phyloP scores from a whole-genome alignment of 768 basidiomycete species.

The Pisolithus tinctorius region DNA sequence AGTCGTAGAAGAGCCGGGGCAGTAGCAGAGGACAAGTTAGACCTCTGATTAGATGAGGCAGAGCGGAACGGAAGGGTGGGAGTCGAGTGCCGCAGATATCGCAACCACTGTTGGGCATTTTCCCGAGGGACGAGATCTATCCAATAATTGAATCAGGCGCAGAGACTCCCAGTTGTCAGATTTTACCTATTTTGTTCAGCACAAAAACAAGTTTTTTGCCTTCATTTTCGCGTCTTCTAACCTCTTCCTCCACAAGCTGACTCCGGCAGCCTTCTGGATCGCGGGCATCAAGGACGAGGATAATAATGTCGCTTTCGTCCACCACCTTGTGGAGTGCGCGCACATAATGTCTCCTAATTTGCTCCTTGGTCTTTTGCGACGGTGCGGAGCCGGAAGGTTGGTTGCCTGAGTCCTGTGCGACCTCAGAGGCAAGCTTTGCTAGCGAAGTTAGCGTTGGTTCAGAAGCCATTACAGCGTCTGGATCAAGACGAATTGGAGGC shows the following conservation, averaged over 20 bases:
- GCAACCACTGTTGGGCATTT: conserved; percentile 87
- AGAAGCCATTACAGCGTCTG: conserved; percentile 63
- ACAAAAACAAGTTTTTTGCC: conserved; percentile 92
- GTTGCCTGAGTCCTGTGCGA: conserved; percentile 4
- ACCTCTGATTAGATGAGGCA: conserved; percentile 66
- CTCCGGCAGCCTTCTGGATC: conserved; percentile 95
- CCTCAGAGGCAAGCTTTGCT: conserved; percentile 41
- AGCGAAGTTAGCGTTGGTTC: conserved; percentile 65
- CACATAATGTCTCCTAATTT: conserved; percentile 66
- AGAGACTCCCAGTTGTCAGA: neutral
- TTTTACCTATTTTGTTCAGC: conserved; percentile 91
- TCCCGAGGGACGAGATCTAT: conserved; percentile 83
- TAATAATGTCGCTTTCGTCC: conserved; percentile 85
- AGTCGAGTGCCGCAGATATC: conserved; percentile 84
- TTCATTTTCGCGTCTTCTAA: conserved; percentile 73
- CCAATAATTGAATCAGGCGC: neutral
- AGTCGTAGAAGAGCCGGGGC: conserved; percentile 74
- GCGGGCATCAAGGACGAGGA: conserved; percentile 87
- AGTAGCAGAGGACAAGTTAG: conserved; percentile 73
- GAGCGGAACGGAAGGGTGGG: conserved; percentile 91
- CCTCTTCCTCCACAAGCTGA: conserved; percentile 90
- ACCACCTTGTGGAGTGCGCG: conserved; percentile 86
- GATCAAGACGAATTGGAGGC: conserved; percentile 31
- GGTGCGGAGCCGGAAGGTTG: conserved; percentile 26
- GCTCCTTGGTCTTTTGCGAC: conserved; percentile 54